Conservation (phyloP, 305 asterid genomes). For the Fraxinus baroniana region DNA sequence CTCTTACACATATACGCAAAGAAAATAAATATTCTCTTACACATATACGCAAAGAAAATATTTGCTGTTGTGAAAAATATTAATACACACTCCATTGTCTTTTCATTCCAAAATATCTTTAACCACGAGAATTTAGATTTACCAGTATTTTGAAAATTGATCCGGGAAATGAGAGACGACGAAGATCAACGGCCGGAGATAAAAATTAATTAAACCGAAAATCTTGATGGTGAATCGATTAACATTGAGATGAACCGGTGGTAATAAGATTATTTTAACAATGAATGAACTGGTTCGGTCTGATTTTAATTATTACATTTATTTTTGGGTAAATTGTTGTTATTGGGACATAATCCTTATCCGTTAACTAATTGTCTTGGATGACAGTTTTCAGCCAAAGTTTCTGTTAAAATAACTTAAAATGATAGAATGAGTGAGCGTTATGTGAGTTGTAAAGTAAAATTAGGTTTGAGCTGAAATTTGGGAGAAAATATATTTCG, state of each 20-base stretch:
- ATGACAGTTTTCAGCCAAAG: not conserved
- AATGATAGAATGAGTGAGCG: not conserved
- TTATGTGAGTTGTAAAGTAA: not conserved
- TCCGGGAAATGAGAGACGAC: not conserved
- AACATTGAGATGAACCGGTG: not conserved
- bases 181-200: not conserved
- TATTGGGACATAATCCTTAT: no score
- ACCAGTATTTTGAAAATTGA: not conserved
- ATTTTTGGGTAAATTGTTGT: not conserved
- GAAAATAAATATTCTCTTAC: not conserved
- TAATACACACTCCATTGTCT: not conserved
- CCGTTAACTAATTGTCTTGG: not conserved
- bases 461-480: not conserved
- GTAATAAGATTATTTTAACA: not conserved
- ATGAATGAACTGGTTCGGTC: not conserved
- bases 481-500: not conserved
- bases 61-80: not conserved
- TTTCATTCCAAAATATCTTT: not conserved
- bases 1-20: not conserved
- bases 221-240: not conserved
- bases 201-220: not conserved
- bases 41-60: not conserved
- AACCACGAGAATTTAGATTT: no score
- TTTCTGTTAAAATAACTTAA: not conserved
- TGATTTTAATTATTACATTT: not conserved